Evolutionary conservation across 2,329 filamentous ascomycete genomes (phyloP), one percentile per base, ranked within the genome.

Genomic region (Nannizzia gypsea): DNA sequence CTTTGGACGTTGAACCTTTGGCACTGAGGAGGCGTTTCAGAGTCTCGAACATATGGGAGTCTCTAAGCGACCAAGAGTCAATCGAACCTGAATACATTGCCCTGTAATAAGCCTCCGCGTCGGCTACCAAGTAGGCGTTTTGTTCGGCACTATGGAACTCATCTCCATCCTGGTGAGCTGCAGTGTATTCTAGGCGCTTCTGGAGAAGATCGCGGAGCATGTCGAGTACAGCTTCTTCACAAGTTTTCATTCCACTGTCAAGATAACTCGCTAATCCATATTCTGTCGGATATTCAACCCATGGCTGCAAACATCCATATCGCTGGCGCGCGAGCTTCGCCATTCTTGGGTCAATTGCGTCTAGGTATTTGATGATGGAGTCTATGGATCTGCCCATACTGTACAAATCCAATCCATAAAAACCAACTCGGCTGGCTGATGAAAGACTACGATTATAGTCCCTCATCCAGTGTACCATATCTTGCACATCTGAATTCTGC

Each of bases 351-450:
- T 81, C 77, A 3, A 79, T 68, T 1, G 65, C 62, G 34, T 80
- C 75, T 11, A 81, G 70, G 63, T 81, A 81, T 3, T 76, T 71
- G 40, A 78, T 72, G 4, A 81, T 75, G 0, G 77, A 75, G 3
- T 69, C 66, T 60, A 80, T 78, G 1, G 75, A 77, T 2, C 71
- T 59, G 0, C 75, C 76, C 70, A 81, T 75, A 48, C 74, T 78
- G 62, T 79, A 80, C 22, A 81, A 67, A 63, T 81, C 80, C n/a
- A 81, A 66, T 0, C 79, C 80, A 63, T 79, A 80, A 58, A 81
- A 76, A 0, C 77, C 74, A 1, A 68, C 72, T 28, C 70, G 67
- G 42, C 66, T 61, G 8, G 70, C 64, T 1, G 66, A 60, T 1
- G 73, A 67, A 1, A 71, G 63, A 2, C 62, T 62, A 2, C 68